Conservation (phyloP, 2,329 filamentous ascomycete species). For the Hypoxylon sp. region DNA sequence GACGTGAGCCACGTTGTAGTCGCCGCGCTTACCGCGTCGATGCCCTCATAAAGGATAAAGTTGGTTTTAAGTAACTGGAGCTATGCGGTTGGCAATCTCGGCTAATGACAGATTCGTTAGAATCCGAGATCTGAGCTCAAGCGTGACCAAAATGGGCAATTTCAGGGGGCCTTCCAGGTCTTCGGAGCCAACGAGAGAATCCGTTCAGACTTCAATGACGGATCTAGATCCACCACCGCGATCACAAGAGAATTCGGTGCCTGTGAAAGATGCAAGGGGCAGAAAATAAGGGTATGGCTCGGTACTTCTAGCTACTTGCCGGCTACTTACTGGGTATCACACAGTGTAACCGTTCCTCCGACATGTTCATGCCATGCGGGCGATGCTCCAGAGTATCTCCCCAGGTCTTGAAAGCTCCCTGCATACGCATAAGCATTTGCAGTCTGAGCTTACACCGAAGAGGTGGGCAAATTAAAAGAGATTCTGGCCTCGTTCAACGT, state of each 20-base stretch:
- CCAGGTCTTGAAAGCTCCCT: slow-evolving; percentile 15
- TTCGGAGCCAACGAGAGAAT: slow-evolving; percentile 24
- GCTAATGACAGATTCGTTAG: slow-evolving; percentile 18
- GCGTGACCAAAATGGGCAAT: slow-evolving; percentile 16
- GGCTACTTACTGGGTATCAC: slow-evolving; percentile 12
- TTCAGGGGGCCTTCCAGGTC: slow-evolving; percentile 20
- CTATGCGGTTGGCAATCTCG: neutral
- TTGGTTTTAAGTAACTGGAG: slow-evolving; percentile 4
- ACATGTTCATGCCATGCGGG: slow-evolving; percentile 18
- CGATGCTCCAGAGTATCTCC: slow-evolving; percentile 15
- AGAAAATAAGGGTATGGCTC: slow-evolving; percentile 22
- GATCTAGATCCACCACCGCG: slow-evolving; percentile 16
- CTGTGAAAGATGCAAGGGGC: slow-evolving; percentile 19
- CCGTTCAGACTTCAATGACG: slow-evolving; percentile 18
- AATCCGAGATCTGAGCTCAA: slow-evolving; percentile 24
- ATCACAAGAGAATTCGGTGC: slow-evolving; percentile 21
- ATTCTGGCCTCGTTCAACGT: neutral
- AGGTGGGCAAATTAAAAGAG: slow-evolving; percentile 12
- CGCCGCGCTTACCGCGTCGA: slow-evolving; percentile 21
- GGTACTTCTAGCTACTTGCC: slow-evolving; percentile 2
- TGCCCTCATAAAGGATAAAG: slow-evolving; percentile 26
- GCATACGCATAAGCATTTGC: slow-evolving; percentile 23
- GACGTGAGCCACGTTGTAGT: slow-evolving; percentile 1
- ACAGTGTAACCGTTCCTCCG: slow-evolving; percentile 24
- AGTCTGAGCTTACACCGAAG: slow-evolving; percentile 20